Base-by-base conservation (phyloP, 192 early-diverging fungal species). In the Phlyctochytrium bullatum region DNA sequence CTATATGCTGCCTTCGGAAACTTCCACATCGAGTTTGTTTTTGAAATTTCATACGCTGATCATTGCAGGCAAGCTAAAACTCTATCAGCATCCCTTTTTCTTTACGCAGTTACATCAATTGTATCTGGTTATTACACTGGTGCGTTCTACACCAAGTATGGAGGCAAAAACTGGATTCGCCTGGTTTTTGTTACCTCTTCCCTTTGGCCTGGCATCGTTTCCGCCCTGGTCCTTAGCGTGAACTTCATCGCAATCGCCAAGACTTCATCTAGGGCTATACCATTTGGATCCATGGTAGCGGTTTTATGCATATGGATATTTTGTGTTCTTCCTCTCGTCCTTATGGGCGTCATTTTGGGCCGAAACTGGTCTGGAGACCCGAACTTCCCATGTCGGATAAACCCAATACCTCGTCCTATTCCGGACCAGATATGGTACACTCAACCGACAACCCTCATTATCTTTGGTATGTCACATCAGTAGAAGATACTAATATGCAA, bases 331-430 rank as follows among this genome's bases (percentile, higher is more conserved):
- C 95, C 95, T 47, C 78, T 98, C 28, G 90, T 89, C 4, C 74
- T 93, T 27, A 72, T 91, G 28, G 95, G 95, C 17, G 88, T 90
- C 4, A 86, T 91, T 52, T 60, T 92, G 3, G 90, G 88, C 3
- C 74, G 78, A 24, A 89, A 88, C 66, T 91, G 80, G 73, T 74
- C 78, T 24, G 80, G 78, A 24, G 69, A 79, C 10, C 76, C 81
- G 0, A 79, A 89, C 54, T 90, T 89, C 69, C 91, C 91, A 16
- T 90, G 89, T 34, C 89, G 93, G 20, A 88, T 92, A 10, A 98
- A 98, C 68, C 93, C 92, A 72, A 95, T 98, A 53, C 95, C 95
- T 28, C 86, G 95, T 25, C 95, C 91, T 70, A 91, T 97, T 52
- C 95, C 95, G 17, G 92, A 95, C 36, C 88, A 92, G 66, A 81